Base-by-base conservation (phyloP, 2,329 filamentous ascomycete species). In the Phialocephala subalpina region DNA sequence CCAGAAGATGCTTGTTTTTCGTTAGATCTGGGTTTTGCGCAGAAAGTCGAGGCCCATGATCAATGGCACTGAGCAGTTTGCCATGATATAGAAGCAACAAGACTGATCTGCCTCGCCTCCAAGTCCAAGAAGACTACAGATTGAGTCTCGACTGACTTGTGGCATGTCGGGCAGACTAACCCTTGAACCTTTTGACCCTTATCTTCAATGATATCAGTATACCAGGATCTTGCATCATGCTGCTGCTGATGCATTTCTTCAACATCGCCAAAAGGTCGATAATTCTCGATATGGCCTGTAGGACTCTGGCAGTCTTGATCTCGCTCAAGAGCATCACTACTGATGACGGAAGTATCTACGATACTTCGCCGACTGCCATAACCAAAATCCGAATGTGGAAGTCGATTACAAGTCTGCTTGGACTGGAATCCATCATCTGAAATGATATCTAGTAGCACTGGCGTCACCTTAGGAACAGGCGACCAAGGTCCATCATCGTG, bases 141-240 rank as follows among this genome's bases (percentile, higher is more conserved):
- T 62, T 78, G 81, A 2, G 84, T 88, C 73, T 81, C 86, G 62
- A 85, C 74, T 2, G 9, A 8, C 33, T 77, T 77, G 0, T 76
- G 38, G 70, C 86, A 88, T 0, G 67, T 68, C 3, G 69, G 66
- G 57, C 84, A 87, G 7, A 68, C 45, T 40, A 78, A 35, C 7
- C 69, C 67, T 42, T 64, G 58, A 27, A 55, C 42, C 67, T 60
- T 3, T 65, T 55, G 33, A n/a, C 66, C 29, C 67, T 67, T 33
- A 58, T 38, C 56, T 36, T 57, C 70, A 71, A 73, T 14, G 62
- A 35, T 38, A n/a, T n/a, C n/a, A n/a, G n/a, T n/a, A n/a, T 71
- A 70, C 66, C 27, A 62, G 16, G 40, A 58, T 42, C 70, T 66
- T 35, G 53, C 29, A 60, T 73, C 69, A 62, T 66, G 69, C 52